Conservation (phyloP, 2,329 filamentous ascomycete species). For the Sclerotinia nivalis region DNA sequence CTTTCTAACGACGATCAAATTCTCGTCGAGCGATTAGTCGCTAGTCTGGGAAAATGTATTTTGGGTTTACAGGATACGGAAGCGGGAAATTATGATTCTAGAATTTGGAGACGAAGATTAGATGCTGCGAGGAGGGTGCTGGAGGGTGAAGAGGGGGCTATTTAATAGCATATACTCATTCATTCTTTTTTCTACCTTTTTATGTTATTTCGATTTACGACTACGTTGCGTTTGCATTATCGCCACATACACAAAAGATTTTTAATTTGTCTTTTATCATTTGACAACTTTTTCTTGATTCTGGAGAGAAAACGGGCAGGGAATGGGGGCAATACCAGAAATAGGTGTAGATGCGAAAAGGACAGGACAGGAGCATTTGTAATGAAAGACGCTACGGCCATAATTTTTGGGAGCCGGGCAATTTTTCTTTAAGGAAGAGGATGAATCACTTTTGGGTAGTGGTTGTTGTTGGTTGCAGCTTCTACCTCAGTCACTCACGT, state of each 20-base stretch:
- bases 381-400: slow-evolving; percentile 3
- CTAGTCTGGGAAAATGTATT: slow-evolving; percentile 60
- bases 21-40: slow-evolving; percentile 60
- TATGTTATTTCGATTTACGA: slow-evolving; percentile 1
- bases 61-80: slow-evolving; percentile 58
- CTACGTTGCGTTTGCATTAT: background rate
- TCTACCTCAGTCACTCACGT: background rate
- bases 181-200: background rate
- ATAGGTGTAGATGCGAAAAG: background rate
- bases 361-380: background rate
- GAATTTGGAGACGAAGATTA: slow-evolving; percentile 68
- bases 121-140: slow-evolving; percentile 73
- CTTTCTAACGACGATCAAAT: slow-evolving; percentile 55
- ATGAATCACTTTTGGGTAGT: background rate
- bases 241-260: background rate
- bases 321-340: background rate
- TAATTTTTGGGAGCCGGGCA: background rate
- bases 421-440: background rate
- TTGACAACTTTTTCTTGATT: background rate
- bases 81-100: slow-evolving; percentile 56
- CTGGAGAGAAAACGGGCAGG: background rate
- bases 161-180: slow-evolving; percentile 27
- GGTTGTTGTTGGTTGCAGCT: background rate
- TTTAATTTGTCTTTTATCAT: background rate
- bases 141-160: slow-evolving; percentile 61